Evolutionary conservation across 202 grass and related monocot genomes (phyloP).

Genomic region (Setaria viridis): DNA sequence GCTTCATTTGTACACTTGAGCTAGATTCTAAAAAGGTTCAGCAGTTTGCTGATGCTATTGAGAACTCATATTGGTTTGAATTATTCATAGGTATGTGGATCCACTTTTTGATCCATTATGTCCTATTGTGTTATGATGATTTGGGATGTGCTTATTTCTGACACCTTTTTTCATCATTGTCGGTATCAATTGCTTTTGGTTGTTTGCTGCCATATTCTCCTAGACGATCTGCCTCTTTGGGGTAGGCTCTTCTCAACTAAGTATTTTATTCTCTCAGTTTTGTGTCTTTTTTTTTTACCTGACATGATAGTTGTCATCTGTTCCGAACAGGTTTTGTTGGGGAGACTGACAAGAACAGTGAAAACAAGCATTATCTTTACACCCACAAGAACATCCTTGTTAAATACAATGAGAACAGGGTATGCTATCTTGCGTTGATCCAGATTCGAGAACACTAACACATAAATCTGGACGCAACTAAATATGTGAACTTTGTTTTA

Average conservation of each 20-base stretch:
- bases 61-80: conserved; percentile 95
- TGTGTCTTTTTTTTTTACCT: conserved; percentile 28
- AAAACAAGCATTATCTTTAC: conserved; percentile 94
- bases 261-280: conserved; percentile 10
- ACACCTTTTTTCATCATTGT: conserved; percentile 29
- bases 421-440: conserved; percentile 45
- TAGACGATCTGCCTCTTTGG: conserved; percentile 98
- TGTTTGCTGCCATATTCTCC: conserved; percentile 38
- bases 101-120: conserved; percentile 8
- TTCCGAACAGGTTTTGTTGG: conserved; percentile 84
- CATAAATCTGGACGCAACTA: conserved; percentile 12
- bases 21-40: conserved; percentile 78
- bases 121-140: conserved; percentile 14
- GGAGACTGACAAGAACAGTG: conserved; percentile 91
- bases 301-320: conserved; percentile 21
- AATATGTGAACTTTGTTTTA: conserved; percentile 48
- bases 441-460: background rate
- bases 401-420: conserved; percentile 87
- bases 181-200: conserved; percentile 29
- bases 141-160: conserved; percentile 36
- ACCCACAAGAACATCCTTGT: conserved; percentile 95
- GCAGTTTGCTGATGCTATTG: conserved; percentile 90
- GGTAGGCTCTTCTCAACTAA: conserved; percentile 64
- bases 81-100: conserved; percentile 88
- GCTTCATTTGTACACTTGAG: conserved; percentile 72